Evolutionary conservation across 768 basidiomycete genomes (phyloP), one percentile per base, ranked within the genome.

Genomic region (Pseudohyphozyma bogoriensis): DNA sequence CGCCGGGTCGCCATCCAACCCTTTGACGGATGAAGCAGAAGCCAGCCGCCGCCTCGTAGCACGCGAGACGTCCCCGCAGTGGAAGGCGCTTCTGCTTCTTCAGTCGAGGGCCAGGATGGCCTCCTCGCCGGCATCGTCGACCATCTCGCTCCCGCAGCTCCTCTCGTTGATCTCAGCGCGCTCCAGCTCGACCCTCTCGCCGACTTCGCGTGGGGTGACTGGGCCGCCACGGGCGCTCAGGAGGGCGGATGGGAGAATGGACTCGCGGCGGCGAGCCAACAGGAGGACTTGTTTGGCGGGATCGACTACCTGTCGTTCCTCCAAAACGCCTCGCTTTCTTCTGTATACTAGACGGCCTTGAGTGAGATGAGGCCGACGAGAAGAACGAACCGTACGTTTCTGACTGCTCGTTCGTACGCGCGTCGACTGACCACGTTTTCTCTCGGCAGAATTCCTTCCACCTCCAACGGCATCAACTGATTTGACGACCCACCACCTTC

Each of bases 31-130:
- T 18, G 26, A 10, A 8, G 39, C 15, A 26, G 24, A 20, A 28
- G 32, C 28, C 40, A 63, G 49, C 57, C 42, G 35, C 52, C 59
- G 62, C 65, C 59, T 60, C 62, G 59, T 60, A 63, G 65, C 65
- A 67, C 65, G 62, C 59, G 62, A 60, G 59, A 62, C 12, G 13
- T 63, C 65, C 62, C 65, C 63, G 65, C 65, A 60, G 65, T 62
- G 65, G 65, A 63, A 60, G 58, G 39, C 62, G 60, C 56, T 60
- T 37, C 44, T 8, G 35, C 55, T 15, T 35, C 24, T 37, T 29
- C 45, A 26, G 40, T 15, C 42, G 28, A 29, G 13, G 22, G 6
- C 35, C 20, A 22, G 28, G 52, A 29, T 28, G 22, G 29, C 56
- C 40, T 51, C 49, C 31, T 31, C 33, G 40, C 58, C 57, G 50